Base-by-base conservation (phyloP, 2,329 filamentous ascomycete genomes). In the Talaromyces islandicus region DNA sequence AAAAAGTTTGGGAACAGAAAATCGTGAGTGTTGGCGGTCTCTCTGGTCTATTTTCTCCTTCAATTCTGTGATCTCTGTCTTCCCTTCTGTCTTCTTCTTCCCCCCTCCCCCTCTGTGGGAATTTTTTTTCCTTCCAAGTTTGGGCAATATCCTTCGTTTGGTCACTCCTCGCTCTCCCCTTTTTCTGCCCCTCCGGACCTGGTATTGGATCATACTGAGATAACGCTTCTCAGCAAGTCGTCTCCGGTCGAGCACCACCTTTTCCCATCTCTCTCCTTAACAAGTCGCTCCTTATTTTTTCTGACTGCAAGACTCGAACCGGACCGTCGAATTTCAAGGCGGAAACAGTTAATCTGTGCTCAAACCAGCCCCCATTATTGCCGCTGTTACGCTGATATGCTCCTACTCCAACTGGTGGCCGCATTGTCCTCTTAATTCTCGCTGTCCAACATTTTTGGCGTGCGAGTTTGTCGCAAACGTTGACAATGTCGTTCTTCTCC, bases 401-500 rank as follows among this genome's bases (percentile, higher is more conserved):
- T 43, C 41, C 32, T 46, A 56, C 21, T 48, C 46, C 51, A 46
- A 19, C 43, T 46, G 24, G 43, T 46, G 43, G 43, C 21, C 48
- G 48, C 48, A 52, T 52, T 52, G 25, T n/a, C 14, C 12, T 25
- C 27, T 25, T 29, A 30, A 27, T 21, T 21, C 12, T 52, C 48
- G 24, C 24, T 27, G 19, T 52, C 30, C 48, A 29, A n/a, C 48
- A n/a, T 29, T 52, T 29, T 29, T 11, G 48, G 25, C 24, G 48
- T 52, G 48, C 48, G 27, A 52, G 24, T 29, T 52, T 7, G 19
- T 46, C 48, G 24, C 11, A 4, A n/a, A 52, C 48, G 14, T 27
- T 19, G 48, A 52, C 48, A 52, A 85, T 85, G 82, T 77, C 83
- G 59, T 84, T 85, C 70, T 83, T 86, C 70, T 83, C 82, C 61